These are phyloP conservation scores for Grifola frondosa DNA, from an alignment of 1,284 basidiomycete genomes.

Conservation along the genomic window DNA sequence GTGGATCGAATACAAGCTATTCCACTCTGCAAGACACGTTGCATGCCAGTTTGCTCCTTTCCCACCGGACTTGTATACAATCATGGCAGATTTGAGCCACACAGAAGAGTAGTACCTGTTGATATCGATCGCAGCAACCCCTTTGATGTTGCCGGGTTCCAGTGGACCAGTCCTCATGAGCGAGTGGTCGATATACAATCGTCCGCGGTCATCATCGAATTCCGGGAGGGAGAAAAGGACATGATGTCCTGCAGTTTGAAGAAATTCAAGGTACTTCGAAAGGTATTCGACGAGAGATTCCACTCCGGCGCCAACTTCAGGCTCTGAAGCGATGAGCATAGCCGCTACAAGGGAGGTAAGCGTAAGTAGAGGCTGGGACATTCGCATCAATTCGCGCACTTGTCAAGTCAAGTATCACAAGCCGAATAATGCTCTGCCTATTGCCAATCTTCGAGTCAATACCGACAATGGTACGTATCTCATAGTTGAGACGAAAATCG, in stretches of 20 bases:
- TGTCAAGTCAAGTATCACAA: slow-evolving; percentile 22
- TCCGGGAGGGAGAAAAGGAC: slow-evolving; percentile 33
- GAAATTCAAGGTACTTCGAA: slow-evolving; percentile 23
- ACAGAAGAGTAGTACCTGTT: slow-evolving; percentile 30
- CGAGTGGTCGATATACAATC: slow-evolving; percentile 27
- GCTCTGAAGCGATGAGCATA: slow-evolving; percentile 6
- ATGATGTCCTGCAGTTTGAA: slow-evolving; percentile 29
- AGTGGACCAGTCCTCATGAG: too few species aligned
- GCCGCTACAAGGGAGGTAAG: slow-evolving; percentile 7
- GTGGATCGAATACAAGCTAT: slow-evolving; percentile 10
- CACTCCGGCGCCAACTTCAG: slow-evolving; percentile 7
- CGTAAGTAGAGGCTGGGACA: too few species aligned
- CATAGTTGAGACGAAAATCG: slow-evolving; percentile 24
- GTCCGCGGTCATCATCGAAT: slow-evolving; percentile 25
- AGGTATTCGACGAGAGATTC: slow-evolving; percentile 21
- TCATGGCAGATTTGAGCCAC: slow-evolving; percentile 34
- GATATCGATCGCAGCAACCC: slow-evolving; percentile 29
- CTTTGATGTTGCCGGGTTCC: slow-evolving; percentile 26
- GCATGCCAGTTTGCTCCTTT: slow-evolving; percentile 13
- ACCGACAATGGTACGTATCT: slow-evolving; percentile 14
- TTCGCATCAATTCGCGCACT: too few species aligned
- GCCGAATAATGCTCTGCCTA: slow-evolving; percentile 20
- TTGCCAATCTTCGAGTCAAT: slow-evolving; percentile 22
- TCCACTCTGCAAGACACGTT: slow-evolving; percentile 29
- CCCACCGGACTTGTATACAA: slow-evolving; percentile 18